Evolutionary conservation across 768 basidiomycete genomes (phyloP).

Genomic region (Tylopilus rubrobrunneus): DNA sequence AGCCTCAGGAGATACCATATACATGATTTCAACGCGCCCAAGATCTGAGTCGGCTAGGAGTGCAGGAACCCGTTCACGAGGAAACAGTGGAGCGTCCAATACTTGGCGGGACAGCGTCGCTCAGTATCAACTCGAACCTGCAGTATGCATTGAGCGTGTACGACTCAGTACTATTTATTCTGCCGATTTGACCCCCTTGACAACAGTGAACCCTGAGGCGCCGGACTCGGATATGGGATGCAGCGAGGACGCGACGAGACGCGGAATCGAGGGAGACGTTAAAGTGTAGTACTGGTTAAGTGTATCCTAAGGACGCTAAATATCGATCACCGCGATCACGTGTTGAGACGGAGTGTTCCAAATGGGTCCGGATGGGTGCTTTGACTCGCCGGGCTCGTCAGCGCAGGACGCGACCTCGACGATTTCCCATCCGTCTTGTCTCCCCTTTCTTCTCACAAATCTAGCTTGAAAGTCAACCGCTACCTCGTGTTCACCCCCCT

Average conservation of each 20-base stretch:
- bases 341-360: conserved; percentile 22
- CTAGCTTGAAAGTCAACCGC: conserved; percentile 2
- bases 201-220: neutral
- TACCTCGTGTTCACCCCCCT: neutral
- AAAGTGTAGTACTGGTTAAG: neutral
- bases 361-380: conserved; percentile 24
- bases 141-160: neutral
- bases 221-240: neutral
- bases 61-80: neutral
- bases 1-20: neutral
- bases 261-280: neutral
- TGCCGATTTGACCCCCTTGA: neutral
- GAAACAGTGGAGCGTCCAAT: neutral
- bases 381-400: conserved; percentile 26
- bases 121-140: neutral
- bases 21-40: neutral
- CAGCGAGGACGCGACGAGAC: neutral
- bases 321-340: conserved; percentile 17
- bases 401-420: conserved; percentile 36
- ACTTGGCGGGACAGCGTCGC: neutral
- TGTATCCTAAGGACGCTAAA: neutral
- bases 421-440: conserved; percentile 9
- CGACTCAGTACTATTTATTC: conserved; percentile 1
- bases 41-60: neutral
- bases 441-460: conserved; percentile 11